Conservation (phyloP, 164 flowering plant genomes). For the Umbellularia californica region DNA sequence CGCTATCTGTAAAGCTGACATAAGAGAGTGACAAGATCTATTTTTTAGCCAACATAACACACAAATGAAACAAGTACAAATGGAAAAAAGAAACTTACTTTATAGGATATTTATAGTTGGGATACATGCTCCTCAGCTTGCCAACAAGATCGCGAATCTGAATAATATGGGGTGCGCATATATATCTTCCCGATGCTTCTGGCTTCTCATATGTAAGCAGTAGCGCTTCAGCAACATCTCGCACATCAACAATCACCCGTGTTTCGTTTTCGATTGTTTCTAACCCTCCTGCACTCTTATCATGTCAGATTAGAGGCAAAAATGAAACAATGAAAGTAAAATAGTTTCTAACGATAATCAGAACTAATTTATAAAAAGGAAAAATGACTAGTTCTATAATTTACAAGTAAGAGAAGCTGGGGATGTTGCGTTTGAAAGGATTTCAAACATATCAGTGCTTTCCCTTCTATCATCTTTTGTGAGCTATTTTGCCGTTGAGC, state of each 20-base stretch:
- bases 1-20: not conserved
- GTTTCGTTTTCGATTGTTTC: conserved; percentile 26
- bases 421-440: not conserved
- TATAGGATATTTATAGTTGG: conserved; percentile 41
- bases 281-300: conserved; percentile 23
- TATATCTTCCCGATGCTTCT: conserved; percentile 56
- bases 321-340: not conserved
- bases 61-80: not conserved
- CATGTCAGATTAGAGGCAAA: not conserved
- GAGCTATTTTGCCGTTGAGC: not conserved
- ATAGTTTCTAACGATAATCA: not conserved
- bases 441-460: not conserved
- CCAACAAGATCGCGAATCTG: conserved; percentile 28
- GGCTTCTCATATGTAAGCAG: conserved; percentile 42
- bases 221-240: conserved; percentile 54
- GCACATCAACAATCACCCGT: conserved; percentile 42
- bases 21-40: no score
- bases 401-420: no score
- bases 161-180: conserved; percentile 32
- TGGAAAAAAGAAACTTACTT: conserved; percentile 6
- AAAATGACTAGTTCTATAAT: not conserved
- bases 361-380: no score
- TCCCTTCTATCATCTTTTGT: no score
- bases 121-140: conserved; percentile 39
- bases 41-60: not conserved